Percentiles rank a stretch among this genome's conserved stretches.
Evolutionary conservation across 768 basidiomycete species (phyloP).

Genomic region (Rhizopogon vesiculosus): DNA sequence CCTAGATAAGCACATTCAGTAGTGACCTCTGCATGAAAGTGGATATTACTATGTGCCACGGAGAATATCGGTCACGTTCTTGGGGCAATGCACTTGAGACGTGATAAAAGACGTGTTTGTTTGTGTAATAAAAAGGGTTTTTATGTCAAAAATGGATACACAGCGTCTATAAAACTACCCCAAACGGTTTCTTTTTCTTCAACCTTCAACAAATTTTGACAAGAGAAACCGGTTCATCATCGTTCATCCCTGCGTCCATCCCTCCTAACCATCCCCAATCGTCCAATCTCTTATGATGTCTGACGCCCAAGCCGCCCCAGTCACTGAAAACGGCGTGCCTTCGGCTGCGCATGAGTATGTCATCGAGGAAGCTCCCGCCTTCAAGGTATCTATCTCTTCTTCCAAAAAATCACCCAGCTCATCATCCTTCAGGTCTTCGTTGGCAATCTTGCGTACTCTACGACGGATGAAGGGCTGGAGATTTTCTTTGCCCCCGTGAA

Average conservation of each 20-base stretch:
- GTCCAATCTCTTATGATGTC: slow-evolving; percentile 71
- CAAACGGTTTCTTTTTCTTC: slow-evolving; percentile 42
- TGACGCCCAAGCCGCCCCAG: slow-evolving; percentile 84
- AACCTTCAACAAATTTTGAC: slow-evolving; percentile 75
- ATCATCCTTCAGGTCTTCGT: slow-evolving; percentile 64
- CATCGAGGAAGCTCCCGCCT: slow-evolving; percentile 69
- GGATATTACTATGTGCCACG: too few species aligned
- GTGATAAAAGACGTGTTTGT: slow-evolving; percentile 13
- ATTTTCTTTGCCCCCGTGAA: slow-evolving; percentile 87
- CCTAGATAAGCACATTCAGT: too few species aligned
- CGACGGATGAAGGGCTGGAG: slow-evolving; percentile 93
- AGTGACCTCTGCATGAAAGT: too few species aligned
- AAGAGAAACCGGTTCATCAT: slow-evolving; percentile 81
- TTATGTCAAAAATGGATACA: neutral
- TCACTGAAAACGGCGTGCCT: slow-evolving; percentile 81
- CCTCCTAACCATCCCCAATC: slow-evolving; percentile 45
- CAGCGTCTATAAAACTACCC: slow-evolving; percentile 11
- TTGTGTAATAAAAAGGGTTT: slow-evolving; percentile 17
- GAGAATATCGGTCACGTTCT: slow-evolving; percentile 40
- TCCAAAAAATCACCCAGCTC: slow-evolving; percentile 8
- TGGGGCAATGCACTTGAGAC: slow-evolving; percentile 13
- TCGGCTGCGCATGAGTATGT: slow-evolving; percentile 64
- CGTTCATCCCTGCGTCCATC: slow-evolving; percentile 52
- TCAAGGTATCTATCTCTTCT: slow-evolving; percentile 53
- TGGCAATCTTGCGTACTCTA: slow-evolving; percentile 93